Percentiles rank a stretch among this genome's conserved stretches.
These are phyloP conservation scores for Globisporangium lucens DNA, from an alignment of 352 stramenopile genomes.

Conservation along the genomic window DNA sequence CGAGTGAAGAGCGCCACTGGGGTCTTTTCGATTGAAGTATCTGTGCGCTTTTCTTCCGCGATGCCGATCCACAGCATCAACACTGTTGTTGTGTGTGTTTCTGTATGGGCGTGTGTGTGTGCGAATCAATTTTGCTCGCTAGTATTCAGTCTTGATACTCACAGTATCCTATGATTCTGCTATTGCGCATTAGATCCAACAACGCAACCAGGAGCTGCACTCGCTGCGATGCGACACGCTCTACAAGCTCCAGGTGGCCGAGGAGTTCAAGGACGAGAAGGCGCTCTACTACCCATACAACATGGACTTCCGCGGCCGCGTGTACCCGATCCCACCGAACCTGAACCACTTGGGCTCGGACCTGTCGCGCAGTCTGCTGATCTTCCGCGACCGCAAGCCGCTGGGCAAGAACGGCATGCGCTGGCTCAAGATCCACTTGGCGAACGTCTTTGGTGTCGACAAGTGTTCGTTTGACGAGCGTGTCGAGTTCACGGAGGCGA, in stretches of 20 bases:
- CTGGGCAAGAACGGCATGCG: constrained; percentile 93
- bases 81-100: neutral
- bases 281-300: constrained; percentile 99
- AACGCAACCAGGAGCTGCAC: neutral
- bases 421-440: constrained; percentile 99
- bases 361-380: constrained; percentile 95
- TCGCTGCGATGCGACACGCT: neutral
- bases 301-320: constrained; percentile 98
- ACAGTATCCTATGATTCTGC: neutral
- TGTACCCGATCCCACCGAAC: constrained; percentile 98
- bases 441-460: constrained; percentile 76
- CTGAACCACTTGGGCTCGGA: constrained; percentile 99
- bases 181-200: neutral
- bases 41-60: neutral
- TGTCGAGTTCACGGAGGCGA: constrained; percentile 91
- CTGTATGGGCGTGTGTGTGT: neutral
- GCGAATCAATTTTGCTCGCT: neutral
- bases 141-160: neutral
- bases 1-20: neutral
- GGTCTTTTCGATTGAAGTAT: neutral
- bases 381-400: constrained; percentile 94
- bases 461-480: constrained; percentile 91
- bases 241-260: constrained; percentile 86
- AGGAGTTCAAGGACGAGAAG: constrained; percentile 95
- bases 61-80: neutral